Evolutionary conservation across 192 early-diverging fungal species (phyloP).

Genomic region (Funneliformis mosseae): DNA sequence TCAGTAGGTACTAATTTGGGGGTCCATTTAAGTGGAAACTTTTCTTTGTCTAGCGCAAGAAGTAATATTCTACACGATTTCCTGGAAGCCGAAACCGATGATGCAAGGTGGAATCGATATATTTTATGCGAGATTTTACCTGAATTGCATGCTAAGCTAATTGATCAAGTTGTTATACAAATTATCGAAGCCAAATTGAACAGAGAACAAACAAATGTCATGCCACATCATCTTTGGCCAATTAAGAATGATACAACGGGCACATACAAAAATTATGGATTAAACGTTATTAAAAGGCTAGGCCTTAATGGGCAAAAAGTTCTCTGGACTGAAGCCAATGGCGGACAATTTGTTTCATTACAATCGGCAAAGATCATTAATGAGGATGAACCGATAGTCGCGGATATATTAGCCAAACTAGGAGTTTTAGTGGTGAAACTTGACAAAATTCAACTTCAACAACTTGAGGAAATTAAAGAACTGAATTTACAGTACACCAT

Average conservation of each 20-base stretch:
- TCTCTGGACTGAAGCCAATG: slow-evolving; percentile 4
- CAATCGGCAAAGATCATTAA: neutral
- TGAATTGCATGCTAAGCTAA: neutral
- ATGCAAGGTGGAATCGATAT: slow-evolving; percentile 16
- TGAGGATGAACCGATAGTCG: neutral
- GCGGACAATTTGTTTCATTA: slow-evolving; percentile 1
- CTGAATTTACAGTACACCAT: neutral
- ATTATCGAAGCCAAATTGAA: neutral
- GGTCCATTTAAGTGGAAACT: slow-evolving; percentile 46
- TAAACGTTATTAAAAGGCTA: neutral
- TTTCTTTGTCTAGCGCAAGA: slow-evolving; percentile 40
- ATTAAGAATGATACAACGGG: neutral
- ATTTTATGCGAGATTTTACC: slow-evolving; percentile 15
- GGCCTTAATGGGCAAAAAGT: neutral
- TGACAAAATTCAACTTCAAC: neutral
- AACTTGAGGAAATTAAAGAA: neutral
- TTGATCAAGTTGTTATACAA: neutral
- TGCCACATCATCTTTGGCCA: neutral
- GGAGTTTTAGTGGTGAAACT: neutral
- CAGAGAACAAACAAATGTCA: no score
- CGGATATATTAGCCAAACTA: neutral
- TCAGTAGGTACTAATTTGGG: slow-evolving; percentile 33
- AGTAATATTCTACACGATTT: slow-evolving; percentile 21
- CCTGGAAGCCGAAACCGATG: neutral
- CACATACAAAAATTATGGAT: neutral